Base-by-base conservation (phyloP, 2,329 filamentous ascomycete species). In the Penicillium nordicum region DNA sequence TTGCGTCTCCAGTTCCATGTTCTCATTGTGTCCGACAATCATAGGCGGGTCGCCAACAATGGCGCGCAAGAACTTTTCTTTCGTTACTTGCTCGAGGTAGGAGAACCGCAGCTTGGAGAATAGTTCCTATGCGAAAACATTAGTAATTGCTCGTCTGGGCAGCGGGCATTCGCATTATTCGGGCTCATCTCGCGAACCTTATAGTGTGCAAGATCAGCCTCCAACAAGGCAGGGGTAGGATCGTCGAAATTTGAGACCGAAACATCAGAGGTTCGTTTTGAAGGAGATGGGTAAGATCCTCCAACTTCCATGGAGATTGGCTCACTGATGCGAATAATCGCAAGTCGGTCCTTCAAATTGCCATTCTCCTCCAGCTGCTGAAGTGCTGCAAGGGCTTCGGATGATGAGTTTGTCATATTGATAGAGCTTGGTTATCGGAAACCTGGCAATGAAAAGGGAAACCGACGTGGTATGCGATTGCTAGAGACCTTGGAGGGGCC, bases 21-120 rank as follows among this genome's bases (percentile, higher is more conserved):
- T 97, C 69, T 97, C 92, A 65, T 87, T 83, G 42, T 87, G 84
- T 40, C 88, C 88, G 56, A 96, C 89, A 44, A 97, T 88, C 16
- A 92, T 81, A 0, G 93, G 94, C 47, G 92, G 91, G 61, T 96
- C 90, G 61, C 90, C 91, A 16, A 95, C 91, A 65, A 97, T 95
- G 61, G 90, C 88, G 64, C 92, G 90, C 53, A 99, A 87, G 74
- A 97, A 97, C 69, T 96, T 96, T 74, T 99, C 94, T 76, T 97
- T 99, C 43, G 93, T 97, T 60, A 97, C 92, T 79, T 97, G 94
- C 76, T 99, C 94, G 66, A 97, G 89, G 76, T 97, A 97, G 62
- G 90, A 95, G 79, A 97, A 97, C 65, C 93, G 90, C 38, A 97
- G 82, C 77, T 99, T 97, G 41, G 91, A 88, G 75, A 97, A 99